Percentiles rank a stretch among this genome's conserved stretches.
Conservation (phyloP, 345 rosid genomes). For the Psidium friedrichsthalianum region DNA sequence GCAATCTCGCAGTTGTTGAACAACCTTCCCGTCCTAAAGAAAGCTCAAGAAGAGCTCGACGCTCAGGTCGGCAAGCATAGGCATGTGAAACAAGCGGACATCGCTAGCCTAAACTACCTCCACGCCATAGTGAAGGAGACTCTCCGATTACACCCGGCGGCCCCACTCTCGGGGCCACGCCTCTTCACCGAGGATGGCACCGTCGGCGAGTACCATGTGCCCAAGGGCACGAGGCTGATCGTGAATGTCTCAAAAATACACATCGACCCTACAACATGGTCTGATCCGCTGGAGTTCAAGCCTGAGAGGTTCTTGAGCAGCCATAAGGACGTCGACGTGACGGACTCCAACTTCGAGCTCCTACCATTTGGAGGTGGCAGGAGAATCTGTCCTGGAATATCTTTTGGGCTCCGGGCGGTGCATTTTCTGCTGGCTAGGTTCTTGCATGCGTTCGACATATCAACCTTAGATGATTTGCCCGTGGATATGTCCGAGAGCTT, state of each 20-base stretch:
- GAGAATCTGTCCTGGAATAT: slow-evolving; percentile 20
- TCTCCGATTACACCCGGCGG: too few species aligned
- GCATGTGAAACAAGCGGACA: too few species aligned
- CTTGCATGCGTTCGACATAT: slow-evolving; percentile 21
- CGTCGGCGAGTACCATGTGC: slow-evolving; percentile 13
- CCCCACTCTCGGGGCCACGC: too few species aligned
- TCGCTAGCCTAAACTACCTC: too few species aligned
- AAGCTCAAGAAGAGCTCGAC: too few species aligned
- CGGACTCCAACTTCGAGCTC: slow-evolving; percentile 17
- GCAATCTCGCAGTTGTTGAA: too few species aligned
- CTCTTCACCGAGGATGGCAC: slow-evolving; percentile 9
- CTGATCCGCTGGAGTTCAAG: slow-evolving; percentile 16
- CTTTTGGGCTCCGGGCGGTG: slow-evolving; percentile 5
- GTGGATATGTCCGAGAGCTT: slow-evolving; percentile 12
- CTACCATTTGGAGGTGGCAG: slow-evolving; percentile 39
- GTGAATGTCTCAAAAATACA: slow-evolving; percentile 22
- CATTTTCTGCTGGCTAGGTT: slow-evolving; percentile 17
- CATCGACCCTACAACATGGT: slow-evolving; percentile 16
- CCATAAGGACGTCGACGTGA: slow-evolving; percentile 15
- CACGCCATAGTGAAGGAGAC: too few species aligned
- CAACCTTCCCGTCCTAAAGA: too few species aligned
- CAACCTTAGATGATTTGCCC: background rate
- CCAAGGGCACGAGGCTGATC: slow-evolving; percentile 13
- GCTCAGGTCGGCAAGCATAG: too few species aligned
- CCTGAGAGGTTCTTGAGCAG: slow-evolving; percentile 26